phyloP scores from a whole-genome alignment of 345 rosid species.

The Eucalyptus caleyi region DNA sequence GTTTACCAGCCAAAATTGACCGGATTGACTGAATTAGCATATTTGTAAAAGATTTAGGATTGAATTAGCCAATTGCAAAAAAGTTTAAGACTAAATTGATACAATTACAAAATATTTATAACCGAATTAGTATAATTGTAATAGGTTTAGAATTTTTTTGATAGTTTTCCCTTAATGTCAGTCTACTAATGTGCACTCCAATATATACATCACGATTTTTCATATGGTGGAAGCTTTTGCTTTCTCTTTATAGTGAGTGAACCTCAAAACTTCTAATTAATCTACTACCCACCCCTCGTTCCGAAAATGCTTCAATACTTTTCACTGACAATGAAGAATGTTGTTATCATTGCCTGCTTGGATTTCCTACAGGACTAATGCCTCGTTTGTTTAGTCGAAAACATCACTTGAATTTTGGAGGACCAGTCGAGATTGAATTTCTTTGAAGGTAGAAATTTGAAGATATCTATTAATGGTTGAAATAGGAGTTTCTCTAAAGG shows the following conservation, averaged over 20 bases:
- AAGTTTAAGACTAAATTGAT: no score
- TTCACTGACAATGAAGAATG: not conserved
- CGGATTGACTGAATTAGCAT: not conserved
- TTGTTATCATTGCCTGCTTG: not conserved
- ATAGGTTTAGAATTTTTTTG: no score
- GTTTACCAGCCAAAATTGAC: fast-evolving
- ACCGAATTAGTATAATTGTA: no score
- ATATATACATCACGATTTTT: not conserved
- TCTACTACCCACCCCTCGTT: not conserved
- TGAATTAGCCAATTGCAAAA: not conserved
- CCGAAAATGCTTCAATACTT: not conserved
- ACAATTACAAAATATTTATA: no score
- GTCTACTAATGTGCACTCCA: not conserved
- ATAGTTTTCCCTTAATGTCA: no score
- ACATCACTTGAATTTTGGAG: not conserved
- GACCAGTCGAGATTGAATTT: not conserved
- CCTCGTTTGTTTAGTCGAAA: not conserved
- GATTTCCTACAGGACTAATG: not conserved
- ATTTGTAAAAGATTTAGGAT: not conserved
- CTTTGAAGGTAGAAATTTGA: not conserved
- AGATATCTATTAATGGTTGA: not conserved
- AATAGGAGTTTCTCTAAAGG: not conserved
- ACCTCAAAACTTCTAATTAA: not conserved
- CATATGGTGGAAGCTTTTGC: not conserved
- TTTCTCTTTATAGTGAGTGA: not conserved